A percentile compares a stretch with the other conserved stretches of the same genome.
Evolutionary conservation across 768 basidiomycete species (phyloP).

Genomic region (Amanita rubescens): DNA sequence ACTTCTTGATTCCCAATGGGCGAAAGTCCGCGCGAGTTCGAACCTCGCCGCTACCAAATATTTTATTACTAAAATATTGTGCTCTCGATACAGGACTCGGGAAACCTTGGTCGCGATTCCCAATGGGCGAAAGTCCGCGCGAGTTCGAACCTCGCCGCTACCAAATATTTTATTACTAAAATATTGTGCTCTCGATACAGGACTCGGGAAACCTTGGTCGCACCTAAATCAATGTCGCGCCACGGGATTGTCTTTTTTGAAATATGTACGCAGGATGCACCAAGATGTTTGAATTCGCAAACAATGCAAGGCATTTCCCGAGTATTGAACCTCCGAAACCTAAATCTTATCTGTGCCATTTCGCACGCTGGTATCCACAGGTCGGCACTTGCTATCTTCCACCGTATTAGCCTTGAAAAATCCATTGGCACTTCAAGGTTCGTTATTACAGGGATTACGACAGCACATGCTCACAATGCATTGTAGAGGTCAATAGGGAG

Average conservation of each 20-base stretch:
- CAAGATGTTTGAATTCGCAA: too few relatives aligned
- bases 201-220: too few relatives aligned
- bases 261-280: too few relatives aligned
- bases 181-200: too few relatives aligned
- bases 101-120: slow-evolving; percentile 45
- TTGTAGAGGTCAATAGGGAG: slow-evolving; percentile 89
- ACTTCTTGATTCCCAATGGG: slow-evolving; percentile 72
- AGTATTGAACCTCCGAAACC: background rate
- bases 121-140: slow-evolving; percentile 80
- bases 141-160: slow-evolving; percentile 90
- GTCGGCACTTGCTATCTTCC: slow-evolving; percentile 16
- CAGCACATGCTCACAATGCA: background rate
- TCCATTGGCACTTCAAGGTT: slow-evolving; percentile 84
- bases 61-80: too few relatives aligned
- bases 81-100: too few relatives aligned
- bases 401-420: slow-evolving; percentile 78
- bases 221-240: too few relatives aligned
- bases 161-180: slow-evolving; percentile 36
- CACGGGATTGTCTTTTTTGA: too few relatives aligned
- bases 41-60: slow-evolving; percentile 77
- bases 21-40: slow-evolving; percentile 83
- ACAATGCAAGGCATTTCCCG: slow-evolving; percentile 1
- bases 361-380: slow-evolving; percentile 32
- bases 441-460: slow-evolving; percentile 13
- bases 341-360: slow-evolving; percentile 26